Evolutionary conservation across 2,329 filamentous ascomycete genomes (phyloP), one percentile per base, ranked within the genome.

Genomic region (Cordyceps fumosorosea): DNA sequence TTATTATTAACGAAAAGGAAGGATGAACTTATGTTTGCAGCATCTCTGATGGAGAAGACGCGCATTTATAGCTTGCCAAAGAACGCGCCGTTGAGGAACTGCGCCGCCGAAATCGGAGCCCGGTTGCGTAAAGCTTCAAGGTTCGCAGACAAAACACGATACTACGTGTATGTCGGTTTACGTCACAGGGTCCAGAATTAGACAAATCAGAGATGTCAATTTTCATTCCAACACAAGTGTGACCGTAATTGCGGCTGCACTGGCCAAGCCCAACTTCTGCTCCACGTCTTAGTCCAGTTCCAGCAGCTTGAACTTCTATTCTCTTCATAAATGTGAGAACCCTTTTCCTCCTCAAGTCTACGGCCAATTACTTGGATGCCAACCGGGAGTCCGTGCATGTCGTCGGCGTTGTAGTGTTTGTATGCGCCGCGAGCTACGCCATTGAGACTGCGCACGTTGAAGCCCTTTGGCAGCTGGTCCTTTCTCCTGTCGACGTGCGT

Each of bases 361-460:
- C 88, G 80, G 0, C 91, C 91, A 0, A 96, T 87, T 26, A 96
- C 81, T 74, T 96, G 92, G 8, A 97, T 87, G 0, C 85, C 93
- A 0, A 96, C 91, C 0, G 93, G 93, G 47, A 97, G 77, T 0
- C 92, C 93, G 53, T 91, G 88, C 93, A 97, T 97, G 63, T 85
- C 86, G 16, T 79, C 76, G 0, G 91, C 87, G 72, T 97, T 85
- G 72, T 97, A 97, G 68, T 91, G 82, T 75, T 89, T 91, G 74
- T 95, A 96, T 0, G 91, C 93, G 3, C 93, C 91, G 63, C 81
- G 81, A 0, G 91, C 91, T 10, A 97, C 85, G 3, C 89, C 88
- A 67, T 96, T 95, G 56, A 93, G 80, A 60, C 84, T 84, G 62
- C 79, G 81, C 53, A 87, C 72, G 37, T 82, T 82, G 73, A 88